A percentile compares a stretch with the other conserved stretches of the same genome.
These are phyloP conservation scores for Barnettozyma hawaiiensis DNA, from an alignment of 1,139 yeast species.

Conservation along the genomic window DNA sequence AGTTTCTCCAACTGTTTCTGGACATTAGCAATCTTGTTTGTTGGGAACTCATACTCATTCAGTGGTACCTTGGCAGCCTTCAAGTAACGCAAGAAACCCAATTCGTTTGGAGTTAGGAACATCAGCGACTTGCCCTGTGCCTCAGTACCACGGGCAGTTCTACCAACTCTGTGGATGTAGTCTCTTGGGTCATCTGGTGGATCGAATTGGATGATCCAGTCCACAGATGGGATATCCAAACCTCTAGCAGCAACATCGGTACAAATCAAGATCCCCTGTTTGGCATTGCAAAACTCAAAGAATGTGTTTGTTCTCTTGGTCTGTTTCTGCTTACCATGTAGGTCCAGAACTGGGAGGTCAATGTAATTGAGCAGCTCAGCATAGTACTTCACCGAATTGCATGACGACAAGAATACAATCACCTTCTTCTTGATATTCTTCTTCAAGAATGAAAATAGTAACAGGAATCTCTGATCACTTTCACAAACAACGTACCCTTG, in stretches of 20 bases:
- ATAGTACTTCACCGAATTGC: slow-evolving; percentile 94
- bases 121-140: slow-evolving; percentile 92
- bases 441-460: slow-evolving; percentile 87
- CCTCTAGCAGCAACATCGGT: slow-evolving; percentile 99
- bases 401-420: slow-evolving; percentile 91
- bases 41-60: slow-evolving; percentile 94
- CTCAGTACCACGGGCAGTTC: slow-evolving; percentile 92
- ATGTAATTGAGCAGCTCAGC: slow-evolving; percentile 92
- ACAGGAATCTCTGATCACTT: slow-evolving; percentile 85
- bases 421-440: slow-evolving; percentile 86
- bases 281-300: slow-evolving; percentile 96
- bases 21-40: slow-evolving; percentile 89
- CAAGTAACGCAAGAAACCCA: slow-evolving; percentile 89
- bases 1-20: slow-evolving; percentile 90
- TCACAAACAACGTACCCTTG: slow-evolving; percentile 98
- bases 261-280: slow-evolving; percentile 85
- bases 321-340: slow-evolving; percentile 98
- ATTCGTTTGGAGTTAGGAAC: slow-evolving; percentile 91
- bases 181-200: slow-evolving; percentile 99
- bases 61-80: slow-evolving; percentile 96
- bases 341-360: slow-evolving; percentile 90
- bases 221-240: slow-evolving; percentile 92
- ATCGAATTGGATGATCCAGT: slow-evolving; percentile 96
- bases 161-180: slow-evolving; percentile 95
- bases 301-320: slow-evolving; percentile 97